Conservation (phyloP, 306 rosid genomes). For the Lathyrus aphaca region DNA sequence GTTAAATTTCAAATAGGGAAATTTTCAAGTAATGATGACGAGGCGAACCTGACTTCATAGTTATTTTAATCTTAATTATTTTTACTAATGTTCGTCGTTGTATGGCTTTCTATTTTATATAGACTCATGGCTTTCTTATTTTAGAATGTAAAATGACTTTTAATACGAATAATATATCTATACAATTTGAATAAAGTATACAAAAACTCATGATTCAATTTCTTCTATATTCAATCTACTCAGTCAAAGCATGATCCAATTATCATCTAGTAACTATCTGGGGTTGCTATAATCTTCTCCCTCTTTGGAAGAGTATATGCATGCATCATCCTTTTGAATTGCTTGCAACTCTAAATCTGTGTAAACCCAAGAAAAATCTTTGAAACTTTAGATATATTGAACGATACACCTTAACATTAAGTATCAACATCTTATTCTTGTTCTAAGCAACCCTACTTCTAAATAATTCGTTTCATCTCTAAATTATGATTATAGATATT, state of each 20-base stretch:
- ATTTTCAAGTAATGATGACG: conserved; percentile 6
- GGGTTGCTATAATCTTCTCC: too few relatives aligned
- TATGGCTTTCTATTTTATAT: neutral
- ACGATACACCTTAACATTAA: too few relatives aligned
- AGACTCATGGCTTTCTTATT: neutral
- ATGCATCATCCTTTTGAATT: too few relatives aligned
- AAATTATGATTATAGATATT: too few relatives aligned
- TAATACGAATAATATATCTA: neutral
- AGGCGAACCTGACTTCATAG: neutral
- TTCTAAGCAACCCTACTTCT: too few relatives aligned
- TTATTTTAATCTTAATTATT: neutral
- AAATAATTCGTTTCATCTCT: too few relatives aligned
- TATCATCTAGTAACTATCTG: too few relatives aligned
- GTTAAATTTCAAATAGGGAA: neutral
- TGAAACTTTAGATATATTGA: too few relatives aligned
- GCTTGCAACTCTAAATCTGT: too few relatives aligned
- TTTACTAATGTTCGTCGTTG: neutral
- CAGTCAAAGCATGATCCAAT: neutral
- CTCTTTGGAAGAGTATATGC: too few relatives aligned
- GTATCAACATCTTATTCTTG: too few relatives aligned
- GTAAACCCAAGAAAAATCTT: too few relatives aligned
- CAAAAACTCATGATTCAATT: neutral
- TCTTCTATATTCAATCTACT: neutral
- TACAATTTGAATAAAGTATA: neutral
- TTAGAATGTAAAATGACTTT: neutral